A percentile compares a stretch with the other conserved stretches of the same genome.
Evolutionary conservation across 78 protist genomes (phyloP).

Genomic region (Blattamonas nauphoetae): DNA sequence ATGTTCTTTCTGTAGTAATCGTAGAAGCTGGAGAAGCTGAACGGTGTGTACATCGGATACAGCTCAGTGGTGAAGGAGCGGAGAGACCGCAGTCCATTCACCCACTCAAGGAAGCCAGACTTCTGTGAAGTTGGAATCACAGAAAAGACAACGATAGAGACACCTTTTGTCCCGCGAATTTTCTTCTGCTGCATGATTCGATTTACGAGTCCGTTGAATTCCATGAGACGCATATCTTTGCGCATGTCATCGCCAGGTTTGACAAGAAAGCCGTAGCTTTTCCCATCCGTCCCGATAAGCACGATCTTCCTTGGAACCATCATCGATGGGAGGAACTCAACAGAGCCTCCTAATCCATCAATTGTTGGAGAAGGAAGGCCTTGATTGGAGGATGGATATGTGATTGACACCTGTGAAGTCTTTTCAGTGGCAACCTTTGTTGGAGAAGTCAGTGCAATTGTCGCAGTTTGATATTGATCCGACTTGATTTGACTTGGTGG

Average conservation of each 20-base stretch:
- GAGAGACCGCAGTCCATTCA: background rate
- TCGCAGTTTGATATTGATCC: background rate
- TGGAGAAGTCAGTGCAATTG: background rate
- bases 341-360: background rate
- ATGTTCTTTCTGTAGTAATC: background rate
- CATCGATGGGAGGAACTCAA: background rate
- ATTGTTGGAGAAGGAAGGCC: no score
- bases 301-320: background rate
- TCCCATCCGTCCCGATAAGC: background rate
- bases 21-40: background rate
- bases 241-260: background rate
- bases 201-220: background rate
- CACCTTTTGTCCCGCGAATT: background rate
- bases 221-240: background rate
- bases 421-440: background rate
- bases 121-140: background rate
- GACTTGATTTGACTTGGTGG: background rate
- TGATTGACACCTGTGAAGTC: no score
- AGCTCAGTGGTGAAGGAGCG: background rate
- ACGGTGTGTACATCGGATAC: background rate
- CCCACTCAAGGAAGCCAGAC: background rate
- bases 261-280: background rate
- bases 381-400: no score
- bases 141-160: background rate
- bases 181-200: background rate